These are phyloP conservation scores for Ustulina deusta DNA, from an alignment of 2,329 filamentous ascomycete species.

Conservation along the genomic window DNA sequence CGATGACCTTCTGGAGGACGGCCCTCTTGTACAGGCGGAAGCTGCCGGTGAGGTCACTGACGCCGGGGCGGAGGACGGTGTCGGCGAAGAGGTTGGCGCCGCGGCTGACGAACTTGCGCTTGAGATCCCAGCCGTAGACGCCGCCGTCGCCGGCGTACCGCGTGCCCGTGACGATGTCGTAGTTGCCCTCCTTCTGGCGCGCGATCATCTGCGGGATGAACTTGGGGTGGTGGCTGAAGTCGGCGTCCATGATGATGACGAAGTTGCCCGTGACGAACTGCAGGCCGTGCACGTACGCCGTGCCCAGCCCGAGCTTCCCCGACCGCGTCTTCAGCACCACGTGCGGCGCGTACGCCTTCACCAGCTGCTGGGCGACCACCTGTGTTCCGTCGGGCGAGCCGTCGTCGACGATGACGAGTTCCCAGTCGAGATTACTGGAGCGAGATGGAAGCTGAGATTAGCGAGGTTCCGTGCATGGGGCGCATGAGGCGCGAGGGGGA, in stretches of 20 bases:
- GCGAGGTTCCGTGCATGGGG: neutral
- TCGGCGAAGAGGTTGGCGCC: slow-evolving; percentile 97
- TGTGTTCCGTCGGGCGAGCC: slow-evolving; percentile 96
- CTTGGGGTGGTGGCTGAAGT: slow-evolving; percentile 99
- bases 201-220: slow-evolving; percentile 96
- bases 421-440: slow-evolving; percentile 89
- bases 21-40: slow-evolving; percentile 94
- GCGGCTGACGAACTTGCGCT: slow-evolving; percentile 84
- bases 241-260: slow-evolving; percentile 99
- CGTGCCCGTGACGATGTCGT: slow-evolving; percentile 97
- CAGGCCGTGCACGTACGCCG: slow-evolving; percentile 94
- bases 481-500: neutral
- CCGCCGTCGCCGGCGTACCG: slow-evolving; percentile 90
- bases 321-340: slow-evolving; percentile 88
- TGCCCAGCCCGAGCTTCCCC: slow-evolving; percentile 96
- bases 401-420: slow-evolving; percentile 98
- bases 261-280: slow-evolving; percentile 92
- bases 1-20: slow-evolving; percentile 90
- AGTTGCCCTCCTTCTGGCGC: slow-evolving; percentile 79
- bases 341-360: slow-evolving; percentile 83
- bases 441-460: slow-evolving; percentile 29
- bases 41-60: slow-evolving; percentile 94
- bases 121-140: slow-evolving; percentile 96
- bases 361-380: slow-evolving; percentile 88
- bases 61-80: slow-evolving; percentile 90